phyloP scores from a whole-genome alignment of 306 rosid species.

The Cicer arietinum region DNA sequence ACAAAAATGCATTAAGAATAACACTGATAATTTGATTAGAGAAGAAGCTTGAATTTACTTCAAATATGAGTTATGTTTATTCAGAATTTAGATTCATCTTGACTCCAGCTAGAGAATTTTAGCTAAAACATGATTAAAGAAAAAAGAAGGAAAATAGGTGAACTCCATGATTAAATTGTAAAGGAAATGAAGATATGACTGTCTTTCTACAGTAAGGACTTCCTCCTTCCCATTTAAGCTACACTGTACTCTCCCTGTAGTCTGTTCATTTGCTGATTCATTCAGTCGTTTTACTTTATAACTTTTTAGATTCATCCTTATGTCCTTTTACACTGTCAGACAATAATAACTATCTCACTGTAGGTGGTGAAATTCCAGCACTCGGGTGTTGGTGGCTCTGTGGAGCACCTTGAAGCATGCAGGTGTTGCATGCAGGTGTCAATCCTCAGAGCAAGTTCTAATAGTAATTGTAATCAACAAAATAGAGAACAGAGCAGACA shows the following conservation, averaged over 20 bases:
- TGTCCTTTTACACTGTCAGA: neutral
- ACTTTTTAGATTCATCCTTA: neutral
- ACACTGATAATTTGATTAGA: neutral
- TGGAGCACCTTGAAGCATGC: constrained; percentile 14
- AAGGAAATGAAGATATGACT: neutral
- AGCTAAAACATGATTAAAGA: constrained; percentile 4
- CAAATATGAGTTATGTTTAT: neutral
- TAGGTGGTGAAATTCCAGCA: neutral
- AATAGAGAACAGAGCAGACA: too few relatives aligned
- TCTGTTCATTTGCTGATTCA: neutral
- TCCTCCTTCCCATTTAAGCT: constrained; percentile 17
- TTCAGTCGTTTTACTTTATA: neutral
- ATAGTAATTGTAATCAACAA: too few relatives aligned
- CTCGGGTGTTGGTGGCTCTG: neutral
- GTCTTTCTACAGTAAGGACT: constrained; percentile 8
- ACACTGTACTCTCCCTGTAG: neutral
- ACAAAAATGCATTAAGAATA: neutral
- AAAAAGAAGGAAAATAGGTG: neutral
- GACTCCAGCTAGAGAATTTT: constrained; percentile 17
- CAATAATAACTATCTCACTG: neutral
- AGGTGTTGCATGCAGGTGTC: neutral
- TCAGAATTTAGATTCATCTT: neutral
- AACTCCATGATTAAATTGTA: neutral
- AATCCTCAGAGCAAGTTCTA: neutral
- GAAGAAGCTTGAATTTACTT: neutral